Base-by-base conservation (phyloP, 306 rosid species). In the Parietaria judaica region DNA sequence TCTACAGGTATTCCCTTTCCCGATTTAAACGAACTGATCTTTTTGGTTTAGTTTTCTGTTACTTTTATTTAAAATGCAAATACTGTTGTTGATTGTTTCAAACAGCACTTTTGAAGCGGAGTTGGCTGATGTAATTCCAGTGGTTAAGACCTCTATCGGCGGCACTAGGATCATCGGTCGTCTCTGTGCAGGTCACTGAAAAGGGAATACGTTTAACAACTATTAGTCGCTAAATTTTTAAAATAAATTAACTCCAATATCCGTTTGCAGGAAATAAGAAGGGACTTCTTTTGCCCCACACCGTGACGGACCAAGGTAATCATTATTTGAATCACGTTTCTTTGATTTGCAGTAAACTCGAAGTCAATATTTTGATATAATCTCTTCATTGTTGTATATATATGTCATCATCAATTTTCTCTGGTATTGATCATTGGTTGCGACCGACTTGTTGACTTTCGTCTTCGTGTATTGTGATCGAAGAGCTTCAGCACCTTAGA, bases 91-190 rank as follows among this genome's bases (percentile, higher is more conserved):
- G 12, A 54, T 13, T 58, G 17, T 45, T 60, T 66, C 64, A 15
- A 72, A 8, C 76, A 88, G 97, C 73, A 64, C 81, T 37, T 86
- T 80, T 58, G 99, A 94, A 75, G 0, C 86, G n/a, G 99, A 88
- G 79, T 76, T 94, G 73, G 76, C 83, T 4, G 95, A 73, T 70
- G 71, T 74, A 48, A 86, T 94, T 72, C 99, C 99, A 3, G 87
- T 94, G 43, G 89, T 94, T 51, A 94, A 88, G 70, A 76, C 94
- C 70, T 86, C 99, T 62, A 86, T 94, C 23, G 81, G 66, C 1
- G 99, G 95, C 64, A 88, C 91, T 59, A 94, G 97, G 23, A 86
- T 86, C 61, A 64, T 94, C 72, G 97, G 99, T 6, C 97, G 97
- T 68, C 94, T 88, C 63, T 94, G 99, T 79, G 89, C 86, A 41